Percentiles rank a stretch among this genome's conserved stretches.
phyloP scores from a whole-genome alignment of 306 rosid genomes.

The Abrus pulchellus region DNA sequence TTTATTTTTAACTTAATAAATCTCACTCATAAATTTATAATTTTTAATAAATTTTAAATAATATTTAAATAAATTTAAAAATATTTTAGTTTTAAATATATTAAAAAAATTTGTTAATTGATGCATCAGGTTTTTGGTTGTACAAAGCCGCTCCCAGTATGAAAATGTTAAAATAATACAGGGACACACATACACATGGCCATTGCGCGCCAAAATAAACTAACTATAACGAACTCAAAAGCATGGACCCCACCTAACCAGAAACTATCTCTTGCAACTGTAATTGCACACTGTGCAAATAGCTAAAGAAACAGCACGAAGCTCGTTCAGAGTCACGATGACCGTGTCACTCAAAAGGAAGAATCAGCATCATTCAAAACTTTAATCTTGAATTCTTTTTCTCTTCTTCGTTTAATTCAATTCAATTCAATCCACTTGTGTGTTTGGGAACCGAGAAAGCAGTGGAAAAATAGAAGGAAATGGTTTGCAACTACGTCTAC shows the following conservation, averaged over 20 bases:
- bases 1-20: too few species aligned
- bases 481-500: conserved; percentile 46
- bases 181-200: too few species aligned
- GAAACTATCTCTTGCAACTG: background rate
- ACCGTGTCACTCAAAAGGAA: background rate
- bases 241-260: conserved; percentile 24
- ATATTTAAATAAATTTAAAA: too few species aligned
- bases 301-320: background rate
- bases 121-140: background rate
- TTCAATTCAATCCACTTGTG: background rate
- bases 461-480: conserved; percentile 36
- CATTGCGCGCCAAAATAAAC: conserved; percentile 53
- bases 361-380: background rate
- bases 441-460: conserved; percentile 49
- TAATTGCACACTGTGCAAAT: background rate
- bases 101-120: too few species aligned
- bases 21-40: too few species aligned
- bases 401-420: background rate
- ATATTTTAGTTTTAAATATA: too few species aligned
- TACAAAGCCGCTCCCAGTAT: too few species aligned
- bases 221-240: conserved; percentile 38
- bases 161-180: too few species aligned
- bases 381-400: conserved; percentile 12
- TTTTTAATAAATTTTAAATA: too few species aligned
- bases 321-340: background rate